These are phyloP conservation scores for Pseudonitzschia multistriata DNA, from an alignment of 108 stramenopile genomes.

Conservation along the genomic window DNA sequence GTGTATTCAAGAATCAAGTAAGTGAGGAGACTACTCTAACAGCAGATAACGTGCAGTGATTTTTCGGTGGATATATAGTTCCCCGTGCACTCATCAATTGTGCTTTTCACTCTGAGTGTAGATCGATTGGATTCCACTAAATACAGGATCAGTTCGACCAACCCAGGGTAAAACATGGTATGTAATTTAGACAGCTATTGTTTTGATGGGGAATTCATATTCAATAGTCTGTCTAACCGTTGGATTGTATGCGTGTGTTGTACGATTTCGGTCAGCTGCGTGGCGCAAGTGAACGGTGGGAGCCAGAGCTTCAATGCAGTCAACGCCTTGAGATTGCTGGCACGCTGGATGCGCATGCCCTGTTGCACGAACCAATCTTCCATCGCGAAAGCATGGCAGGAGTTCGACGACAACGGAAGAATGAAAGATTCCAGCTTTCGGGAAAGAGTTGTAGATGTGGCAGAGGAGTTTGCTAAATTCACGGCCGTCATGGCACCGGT, in stretches of 20 bases:
- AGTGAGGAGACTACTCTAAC: neutral
- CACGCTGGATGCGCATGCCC: slow-evolving; percentile 75
- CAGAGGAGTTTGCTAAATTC: slow-evolving; percentile 70
- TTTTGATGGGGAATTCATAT: too few species aligned
- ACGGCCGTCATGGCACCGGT: slow-evolving; percentile 54
- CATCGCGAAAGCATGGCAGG: slow-evolving; percentile 64
- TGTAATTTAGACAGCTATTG: neutral
- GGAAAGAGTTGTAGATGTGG: slow-evolving; percentile 65
- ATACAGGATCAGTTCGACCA: slow-evolving; percentile 58
- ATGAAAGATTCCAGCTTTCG: slow-evolving; percentile 56
- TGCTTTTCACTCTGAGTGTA: neutral
- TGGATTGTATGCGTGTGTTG: neutral
- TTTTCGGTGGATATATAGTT: too few species aligned
- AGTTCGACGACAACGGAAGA: slow-evolving; percentile 61
- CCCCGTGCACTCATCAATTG: neutral
- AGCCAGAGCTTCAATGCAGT: slow-evolving; percentile 69
- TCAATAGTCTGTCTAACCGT: neutral
- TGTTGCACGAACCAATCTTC: slow-evolving; percentile 60
- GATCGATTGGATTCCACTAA: slow-evolving; percentile 76
- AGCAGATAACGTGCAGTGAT: neutral
- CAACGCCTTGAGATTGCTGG: slow-evolving; percentile 54
- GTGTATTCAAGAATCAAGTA: slow-evolving; percentile 59
- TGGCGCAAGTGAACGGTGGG: slow-evolving; percentile 65
- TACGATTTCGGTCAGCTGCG: slow-evolving; percentile 34
- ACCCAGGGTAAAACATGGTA: slow-evolving; percentile 47